Percentiles rank a stretch among this genome's conserved stretches.
These are phyloP conservation scores for Sphaerulina vaccinii DNA, from an alignment of 2,329 filamentous ascomycete species.

Conservation along the genomic window DNA sequence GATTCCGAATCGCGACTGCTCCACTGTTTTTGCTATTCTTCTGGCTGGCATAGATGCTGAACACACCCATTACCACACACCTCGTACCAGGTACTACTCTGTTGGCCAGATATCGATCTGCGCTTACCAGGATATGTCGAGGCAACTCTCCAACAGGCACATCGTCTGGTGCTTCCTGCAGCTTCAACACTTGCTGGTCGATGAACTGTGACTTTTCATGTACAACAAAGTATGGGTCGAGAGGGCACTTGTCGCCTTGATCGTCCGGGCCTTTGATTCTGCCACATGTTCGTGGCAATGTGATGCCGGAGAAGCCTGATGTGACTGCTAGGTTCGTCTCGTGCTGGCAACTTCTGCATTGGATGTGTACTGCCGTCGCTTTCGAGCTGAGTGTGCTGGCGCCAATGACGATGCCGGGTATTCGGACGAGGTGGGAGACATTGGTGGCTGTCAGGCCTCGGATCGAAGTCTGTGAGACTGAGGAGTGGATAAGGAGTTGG, in stretches of 20 bases:
- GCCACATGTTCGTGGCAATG: conserved; percentile 76
- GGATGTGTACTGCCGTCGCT: conserved; percentile 79
- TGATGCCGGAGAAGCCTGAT: conserved; percentile 84
- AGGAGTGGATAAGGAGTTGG: conserved; percentile 91
- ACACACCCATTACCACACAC: conserved; percentile 94
- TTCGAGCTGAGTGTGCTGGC: conserved; percentile 97
- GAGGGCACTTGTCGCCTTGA: conserved; percentile 75
- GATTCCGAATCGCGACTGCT: conserved; percentile 91
- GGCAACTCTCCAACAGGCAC: conserved; percentile 96
- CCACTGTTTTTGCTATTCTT: conserved; percentile 80
- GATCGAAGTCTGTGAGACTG: conserved; percentile 85
- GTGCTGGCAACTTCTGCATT: conserved; percentile 83
- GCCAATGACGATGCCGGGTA: conserved; percentile 96
- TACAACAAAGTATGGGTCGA: conserved; percentile 93
- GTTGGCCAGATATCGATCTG: conserved; percentile 94
- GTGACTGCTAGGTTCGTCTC: conserved; percentile 68
- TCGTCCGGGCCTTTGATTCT: conserved; percentile 50
- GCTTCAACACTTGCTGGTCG: conserved; percentile 96
- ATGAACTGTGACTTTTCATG: conserved; percentile 95
- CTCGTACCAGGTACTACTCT: conserved; percentile 91
- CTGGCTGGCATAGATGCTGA: conserved; percentile 87
- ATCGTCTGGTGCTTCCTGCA: conserved; percentile 96
- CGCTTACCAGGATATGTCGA: conserved; percentile 89
- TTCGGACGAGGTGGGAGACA: conserved; percentile 90
- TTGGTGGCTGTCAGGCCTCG: conserved; percentile 89